A percentile compares a stretch with the other conserved stretches of the same genome.
Conservation (phyloP, 805 yeast species). For the Starmera dryadoides region DNA sequence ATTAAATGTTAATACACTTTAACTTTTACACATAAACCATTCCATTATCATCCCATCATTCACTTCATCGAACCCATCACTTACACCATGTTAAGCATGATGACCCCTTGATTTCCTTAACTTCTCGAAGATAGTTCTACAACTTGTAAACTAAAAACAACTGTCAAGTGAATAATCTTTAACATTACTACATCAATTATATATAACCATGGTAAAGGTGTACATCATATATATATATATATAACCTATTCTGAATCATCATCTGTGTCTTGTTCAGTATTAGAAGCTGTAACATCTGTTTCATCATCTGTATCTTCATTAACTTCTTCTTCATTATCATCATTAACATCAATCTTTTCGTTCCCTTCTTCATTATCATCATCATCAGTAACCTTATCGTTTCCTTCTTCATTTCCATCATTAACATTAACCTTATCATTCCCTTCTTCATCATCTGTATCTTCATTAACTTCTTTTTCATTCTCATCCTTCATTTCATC, state of each 20-base stretch:
- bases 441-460: conserved; percentile 4
- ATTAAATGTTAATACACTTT: too few species aligned
- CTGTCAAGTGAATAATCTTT: too few species aligned
- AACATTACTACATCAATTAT: too few species aligned
- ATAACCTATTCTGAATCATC: conserved; percentile 1
- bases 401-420: conserved; percentile 4
- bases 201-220: too few species aligned
- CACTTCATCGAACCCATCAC: too few species aligned
- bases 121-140: too few species aligned
- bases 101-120: too few species aligned
- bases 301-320: conserved; percentile 4
- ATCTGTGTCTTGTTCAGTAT: conserved; percentile 2
- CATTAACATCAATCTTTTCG: background rate
- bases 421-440: conserved; percentile 7
- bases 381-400: conserved; percentile 2
- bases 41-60: too few species aligned
- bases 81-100: too few species aligned
- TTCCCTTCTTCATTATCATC: background rate
- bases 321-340: background rate
- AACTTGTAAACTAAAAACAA: too few species aligned
- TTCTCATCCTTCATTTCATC: background rate
- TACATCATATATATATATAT: too few species aligned
- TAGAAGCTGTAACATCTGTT: conserved; percentile 3
- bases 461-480: conserved; percentile 1
- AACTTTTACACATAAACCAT: too few species aligned